phyloP scores from a whole-genome alignment of 331 rosid genomes.

The Saraca asoca region DNA sequence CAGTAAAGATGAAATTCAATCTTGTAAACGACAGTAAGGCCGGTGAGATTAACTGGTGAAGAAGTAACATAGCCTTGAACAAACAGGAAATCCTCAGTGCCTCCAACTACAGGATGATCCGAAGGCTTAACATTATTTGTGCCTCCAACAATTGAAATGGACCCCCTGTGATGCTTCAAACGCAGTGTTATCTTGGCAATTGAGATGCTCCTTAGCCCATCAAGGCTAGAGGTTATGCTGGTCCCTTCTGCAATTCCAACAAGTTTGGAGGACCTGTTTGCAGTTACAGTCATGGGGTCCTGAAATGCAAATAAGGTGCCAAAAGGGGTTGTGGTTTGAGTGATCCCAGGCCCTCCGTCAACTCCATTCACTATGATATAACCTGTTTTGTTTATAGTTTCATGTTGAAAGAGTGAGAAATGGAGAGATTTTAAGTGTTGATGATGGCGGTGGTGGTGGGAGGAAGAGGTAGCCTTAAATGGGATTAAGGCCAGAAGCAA shows the following conservation, averaged over 20 bases:
- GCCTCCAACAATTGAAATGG: conserved; percentile 66
- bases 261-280: conserved; percentile 53
- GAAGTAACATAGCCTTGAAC: conserved; percentile 74
- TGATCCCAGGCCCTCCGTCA: conserved; percentile 40
- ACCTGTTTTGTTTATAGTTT: conserved; percentile 72
- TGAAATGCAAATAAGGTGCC: conserved; percentile 69
- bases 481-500: conserved; percentile 40
- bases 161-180: conserved; percentile 54
- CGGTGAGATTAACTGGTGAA: conserved; percentile 52
- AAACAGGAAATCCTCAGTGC: conserved; percentile 72
- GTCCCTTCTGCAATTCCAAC: conserved; percentile 70
- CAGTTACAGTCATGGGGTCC: conserved; percentile 57
- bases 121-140: conserved; percentile 51
- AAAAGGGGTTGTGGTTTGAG: conserved; percentile 67
- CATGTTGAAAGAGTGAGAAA: conserved; percentile 69
- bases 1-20: conserved; percentile 70
- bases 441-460: conserved; percentile 31
- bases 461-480: conserved; percentile 33
- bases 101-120: conserved; percentile 74
- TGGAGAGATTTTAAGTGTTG: conserved; percentile 56
- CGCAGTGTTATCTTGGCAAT: conserved; percentile 61
- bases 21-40: conserved; percentile 57
- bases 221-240: conserved; percentile 62
- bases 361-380: conserved; percentile 61
- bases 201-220: conserved; percentile 65